Conservation (phyloP, 495 filamentous ascomycete genomes). For the Cudoniella acicularis region DNA sequence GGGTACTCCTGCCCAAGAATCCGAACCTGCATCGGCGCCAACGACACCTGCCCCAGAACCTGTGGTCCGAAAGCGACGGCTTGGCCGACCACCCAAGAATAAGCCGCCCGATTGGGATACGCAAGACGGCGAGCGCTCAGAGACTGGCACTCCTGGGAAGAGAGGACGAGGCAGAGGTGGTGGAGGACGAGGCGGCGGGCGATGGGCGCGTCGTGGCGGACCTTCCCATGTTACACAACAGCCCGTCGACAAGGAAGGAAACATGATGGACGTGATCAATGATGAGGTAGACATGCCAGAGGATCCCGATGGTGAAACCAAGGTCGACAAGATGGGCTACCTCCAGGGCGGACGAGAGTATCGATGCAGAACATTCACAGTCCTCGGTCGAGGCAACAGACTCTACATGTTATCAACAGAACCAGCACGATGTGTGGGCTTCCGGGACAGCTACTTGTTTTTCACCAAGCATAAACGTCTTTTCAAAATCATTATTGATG, state of each 20-base stretch:
- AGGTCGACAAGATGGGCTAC: conserved; percentile 84
- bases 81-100: conserved; percentile 84
- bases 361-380: conserved; percentile 88
- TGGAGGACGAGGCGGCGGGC: conserved; percentile 64
- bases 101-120: conserved; percentile 70
- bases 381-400: conserved; percentile 74
- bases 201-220: conserved; percentile 67
- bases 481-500: conserved; percentile 86
- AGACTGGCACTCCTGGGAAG: conserved; percentile 53
- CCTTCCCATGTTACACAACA: conserved; percentile 75
- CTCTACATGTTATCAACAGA: conserved; percentile 99
- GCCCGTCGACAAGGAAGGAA: conserved; percentile 91
- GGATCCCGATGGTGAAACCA: conserved; percentile 83
- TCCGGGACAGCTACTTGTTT: conserved; percentile 95
- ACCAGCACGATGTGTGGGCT: conserved; percentile 92
- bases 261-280: conserved; percentile 82
- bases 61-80: conserved; percentile 65
- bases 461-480: conserved; percentile 90
- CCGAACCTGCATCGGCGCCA: conserved; percentile 36
- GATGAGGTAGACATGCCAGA: conserved; percentile 89
- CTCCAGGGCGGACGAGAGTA: conserved; percentile 83
- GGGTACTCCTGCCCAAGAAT: conserved; percentile 36
- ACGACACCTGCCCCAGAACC: conserved; percentile 46
- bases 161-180: conserved; percentile 68
- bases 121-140: conserved; percentile 47